Evolutionary conservation across 495 filamentous ascomycete species (phyloP), one percentile per base, ranked within the genome.

Genomic region (Corynascus novoguineensis): DNA sequence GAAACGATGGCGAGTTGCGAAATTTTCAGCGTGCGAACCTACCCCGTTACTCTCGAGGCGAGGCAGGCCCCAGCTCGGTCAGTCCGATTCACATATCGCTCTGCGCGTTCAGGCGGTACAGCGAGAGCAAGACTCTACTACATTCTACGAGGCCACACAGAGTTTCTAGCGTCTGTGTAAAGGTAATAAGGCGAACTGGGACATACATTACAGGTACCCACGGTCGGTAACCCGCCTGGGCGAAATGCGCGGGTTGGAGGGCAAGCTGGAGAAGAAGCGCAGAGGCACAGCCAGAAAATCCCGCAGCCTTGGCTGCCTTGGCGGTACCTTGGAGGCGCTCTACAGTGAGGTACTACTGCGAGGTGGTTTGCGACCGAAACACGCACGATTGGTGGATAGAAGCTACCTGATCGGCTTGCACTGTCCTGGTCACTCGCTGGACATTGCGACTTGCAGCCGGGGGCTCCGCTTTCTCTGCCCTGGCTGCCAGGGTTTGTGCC

Each of bases 221-320:
- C 17, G 24, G 38, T 55, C 53, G 42, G 53, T 48, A 35, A 10
- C 53, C 53, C 6, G 42, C 34, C 32, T 40, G 32, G 53, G 44
- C 44, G 45, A 42, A 22, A 54, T 44, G 27, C 27, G 44, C 53
- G 46, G 34, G 54, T 49, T 48, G 32, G 8, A n/a, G 15, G 46
- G 29, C n/a, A 34, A 50, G 24, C 19, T 19, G 11, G 14, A 34
- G 38, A 55, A 38, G 52, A 51, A 53, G 38, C 25, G 38, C 41
- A 24, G 59, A 60, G 58, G 53, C 53, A 50, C 56, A 65, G 60
- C 57, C 61, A 59, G 66, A 70, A 71, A 71, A 71, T 71, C 67
- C 67, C 69, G 67, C 69, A 71, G 59, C 34, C 60, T 53, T 22
- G 34, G 49, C 57, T 50, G 44, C 17, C 47, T 37, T 44, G 44